Evolutionary conservation across 345 rosid species (phyloP).

Genomic region (Pseudoturritis turrita): DNA sequence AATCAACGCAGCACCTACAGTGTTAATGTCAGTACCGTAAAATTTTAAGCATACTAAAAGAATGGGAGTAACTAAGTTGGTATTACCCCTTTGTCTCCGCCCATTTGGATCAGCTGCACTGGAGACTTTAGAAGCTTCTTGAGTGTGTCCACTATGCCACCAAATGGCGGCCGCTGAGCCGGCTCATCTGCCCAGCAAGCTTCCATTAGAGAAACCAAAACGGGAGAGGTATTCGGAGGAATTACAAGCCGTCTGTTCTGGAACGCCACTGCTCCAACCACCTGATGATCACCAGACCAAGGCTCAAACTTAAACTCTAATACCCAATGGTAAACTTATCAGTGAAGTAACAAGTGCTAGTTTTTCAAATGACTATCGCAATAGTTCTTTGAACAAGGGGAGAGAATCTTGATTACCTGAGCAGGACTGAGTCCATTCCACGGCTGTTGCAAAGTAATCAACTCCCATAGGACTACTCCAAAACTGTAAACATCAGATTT

Average conservation of each 20-base stretch:
- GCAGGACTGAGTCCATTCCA: constrained; percentile 94
- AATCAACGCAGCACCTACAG: constrained; percentile 21
- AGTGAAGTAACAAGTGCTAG: not conserved
- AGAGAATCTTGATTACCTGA: constrained; percentile 54
- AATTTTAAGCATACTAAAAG: not conserved
- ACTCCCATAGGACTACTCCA: constrained; percentile 94
- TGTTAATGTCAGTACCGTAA: constrained; percentile 1
- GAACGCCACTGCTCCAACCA: constrained; percentile 98
- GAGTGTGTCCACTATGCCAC: constrained; percentile 55
- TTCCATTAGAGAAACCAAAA: constrained; percentile 84
- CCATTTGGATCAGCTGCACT: constrained; percentile 57
- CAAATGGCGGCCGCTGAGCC: constrained; percentile 67
- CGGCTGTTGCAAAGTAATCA: constrained; percentile 83
- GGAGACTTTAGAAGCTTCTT: constrained; percentile 88
- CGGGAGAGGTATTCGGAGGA: constrained; percentile 70
- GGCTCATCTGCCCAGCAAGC: constrained; percentile 95
- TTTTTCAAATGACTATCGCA: not conserved
- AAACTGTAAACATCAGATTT: constrained; percentile 94
- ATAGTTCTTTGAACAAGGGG: not conserved
- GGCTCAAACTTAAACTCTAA: not conserved
- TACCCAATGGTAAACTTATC: not conserved
- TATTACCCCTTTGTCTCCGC: constrained; percentile 30
- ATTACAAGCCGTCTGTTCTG: constrained; percentile 83
- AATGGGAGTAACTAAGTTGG: not conserved
- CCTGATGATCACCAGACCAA: constrained; percentile 43